A percentile compares a stretch with the other conserved stretches of the same genome.
Evolutionary conservation across 768 basidiomycete genomes (phyloP).

Genomic region (Tulasnella sp.): DNA sequence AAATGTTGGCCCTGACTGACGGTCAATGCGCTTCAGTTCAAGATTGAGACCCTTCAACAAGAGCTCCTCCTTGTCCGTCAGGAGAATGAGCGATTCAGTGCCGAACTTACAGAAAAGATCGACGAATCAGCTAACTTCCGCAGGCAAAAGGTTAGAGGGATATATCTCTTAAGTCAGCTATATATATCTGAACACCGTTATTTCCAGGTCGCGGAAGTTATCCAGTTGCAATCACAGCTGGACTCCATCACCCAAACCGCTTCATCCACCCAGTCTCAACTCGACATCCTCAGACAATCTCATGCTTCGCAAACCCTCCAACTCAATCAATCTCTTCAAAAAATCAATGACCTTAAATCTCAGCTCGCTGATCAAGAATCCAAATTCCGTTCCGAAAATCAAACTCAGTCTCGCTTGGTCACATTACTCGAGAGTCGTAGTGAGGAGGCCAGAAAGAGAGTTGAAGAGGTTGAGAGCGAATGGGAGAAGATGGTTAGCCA

Average conservation of each 20-base stretch:
- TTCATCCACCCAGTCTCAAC: conserved; percentile 49
- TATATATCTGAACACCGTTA: background rate
- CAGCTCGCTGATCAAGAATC: conserved; percentile 78
- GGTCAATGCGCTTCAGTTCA: conserved; percentile 44
- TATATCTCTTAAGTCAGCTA: background rate
- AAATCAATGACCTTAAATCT: conserved; percentile 60
- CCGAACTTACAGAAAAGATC: conserved; percentile 55
- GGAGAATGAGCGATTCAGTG: conserved; percentile 58
- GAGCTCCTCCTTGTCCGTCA: conserved; percentile 65
- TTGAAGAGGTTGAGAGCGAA: conserved; percentile 71
- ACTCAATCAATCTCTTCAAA: conserved; percentile 60
- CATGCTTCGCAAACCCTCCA: conserved; percentile 61
- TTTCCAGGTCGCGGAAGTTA: conserved; percentile 49
- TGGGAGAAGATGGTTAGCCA: conserved; percentile 62
- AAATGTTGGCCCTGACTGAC: conserved; percentile 13
- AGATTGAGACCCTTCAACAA: conserved; percentile 68
- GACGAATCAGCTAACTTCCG: conserved; percentile 78
- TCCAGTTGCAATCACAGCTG: conserved; percentile 60
- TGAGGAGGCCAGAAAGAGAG: conserved; percentile 66
- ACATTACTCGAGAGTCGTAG: conserved; percentile 80
- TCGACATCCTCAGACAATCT: conserved; percentile 60
- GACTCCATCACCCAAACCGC: conserved; percentile 60
- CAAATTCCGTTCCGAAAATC: conserved; percentile 64
- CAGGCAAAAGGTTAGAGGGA: conserved; percentile 39
- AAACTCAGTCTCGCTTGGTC: conserved; percentile 59